A percentile compares a stretch with the other conserved stretches of the same genome.
These are phyloP conservation scores for Alternaria sp. DNA, from an alignment of 2,329 filamentous ascomycete species.

Conservation along the genomic window DNA sequence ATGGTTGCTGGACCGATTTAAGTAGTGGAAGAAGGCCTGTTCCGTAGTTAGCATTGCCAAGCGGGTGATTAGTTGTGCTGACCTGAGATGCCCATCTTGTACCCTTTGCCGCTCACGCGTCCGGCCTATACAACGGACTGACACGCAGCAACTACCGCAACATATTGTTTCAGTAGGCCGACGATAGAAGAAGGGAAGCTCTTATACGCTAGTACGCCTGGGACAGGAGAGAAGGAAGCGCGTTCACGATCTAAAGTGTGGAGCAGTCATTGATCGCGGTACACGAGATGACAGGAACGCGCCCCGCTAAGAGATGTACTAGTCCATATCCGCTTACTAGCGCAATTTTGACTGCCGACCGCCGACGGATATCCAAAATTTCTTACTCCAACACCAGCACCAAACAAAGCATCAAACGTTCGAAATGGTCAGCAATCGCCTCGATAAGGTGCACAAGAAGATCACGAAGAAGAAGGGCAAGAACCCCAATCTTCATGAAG, in stretches of 20 bases:
- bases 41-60: conserved; percentile 27
- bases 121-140: conserved; percentile 35
- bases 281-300: conserved; percentile 30
- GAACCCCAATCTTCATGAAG: conserved; percentile 80
- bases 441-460: conserved; percentile 86
- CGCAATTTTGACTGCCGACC: conserved; percentile 23
- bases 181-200: conserved; percentile 9
- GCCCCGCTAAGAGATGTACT: conserved; percentile 28
- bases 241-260: conserved; percentile 25
- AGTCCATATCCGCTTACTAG: conserved; percentile 20
- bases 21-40: conserved; percentile 88
- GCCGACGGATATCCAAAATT: conserved; percentile 39
- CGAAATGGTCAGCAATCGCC: conserved; percentile 61
- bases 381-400: conserved; percentile 22
- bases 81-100: conserved; percentile 55
- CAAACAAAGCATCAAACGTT: conserved; percentile 16
- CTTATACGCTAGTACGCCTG: conserved; percentile 7
- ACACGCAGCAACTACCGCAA: conserved; percentile 23
- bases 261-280: conserved; percentile 31
- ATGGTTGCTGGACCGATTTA: conserved; percentile 94
- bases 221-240: conserved; percentile 12
- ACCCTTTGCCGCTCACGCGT: conserved; percentile 40
- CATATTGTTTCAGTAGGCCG: conserved; percentile 26
- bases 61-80: conserved; percentile 33
- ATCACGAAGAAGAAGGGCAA: conserved; percentile 86